Percentiles rank a stretch among this genome's conserved stretches.
phyloP scores from a whole-genome alignment of 129 eudicot species.

The Flaveria sonorensis region DNA sequence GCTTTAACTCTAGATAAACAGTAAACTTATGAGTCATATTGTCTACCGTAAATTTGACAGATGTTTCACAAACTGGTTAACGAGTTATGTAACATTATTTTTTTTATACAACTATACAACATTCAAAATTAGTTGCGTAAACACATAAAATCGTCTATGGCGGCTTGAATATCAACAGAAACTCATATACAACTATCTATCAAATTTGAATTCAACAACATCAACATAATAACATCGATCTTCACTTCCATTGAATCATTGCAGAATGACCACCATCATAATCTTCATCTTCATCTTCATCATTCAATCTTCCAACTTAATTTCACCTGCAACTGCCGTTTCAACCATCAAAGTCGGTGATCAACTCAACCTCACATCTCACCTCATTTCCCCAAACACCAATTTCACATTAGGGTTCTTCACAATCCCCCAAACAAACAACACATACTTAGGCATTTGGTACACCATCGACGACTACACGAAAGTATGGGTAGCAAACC shows the following conservation, averaged over 20 bases:
- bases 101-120: too few species aligned
- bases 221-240: neutral
- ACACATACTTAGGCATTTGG: constrained; percentile 50
- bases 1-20: too few species aligned
- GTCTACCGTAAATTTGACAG: too few species aligned
- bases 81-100: too few species aligned
- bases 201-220: neutral
- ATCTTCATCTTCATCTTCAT: constrained; percentile 21
- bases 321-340: constrained; percentile 16
- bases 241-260: neutral
- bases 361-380: constrained; percentile 24
- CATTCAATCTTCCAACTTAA: constrained; percentile 7
- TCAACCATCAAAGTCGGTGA: constrained; percentile 23
- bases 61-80: too few species aligned
- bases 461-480: constrained; percentile 19
- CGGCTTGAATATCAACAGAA: too few species aligned
- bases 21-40: too few species aligned
- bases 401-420: constrained; percentile 49
- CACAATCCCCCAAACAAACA: constrained; percentile 2
- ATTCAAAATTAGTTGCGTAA: neutral
- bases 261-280: constrained; percentile 27
- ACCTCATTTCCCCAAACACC: constrained; percentile 24
- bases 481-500: constrained; percentile 52
- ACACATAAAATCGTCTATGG: too few species aligned
- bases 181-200: neutral